These are phyloP conservation scores for Gardenia jasminoides DNA, from an alignment of 257 asterid species.

Conservation along the genomic window DNA sequence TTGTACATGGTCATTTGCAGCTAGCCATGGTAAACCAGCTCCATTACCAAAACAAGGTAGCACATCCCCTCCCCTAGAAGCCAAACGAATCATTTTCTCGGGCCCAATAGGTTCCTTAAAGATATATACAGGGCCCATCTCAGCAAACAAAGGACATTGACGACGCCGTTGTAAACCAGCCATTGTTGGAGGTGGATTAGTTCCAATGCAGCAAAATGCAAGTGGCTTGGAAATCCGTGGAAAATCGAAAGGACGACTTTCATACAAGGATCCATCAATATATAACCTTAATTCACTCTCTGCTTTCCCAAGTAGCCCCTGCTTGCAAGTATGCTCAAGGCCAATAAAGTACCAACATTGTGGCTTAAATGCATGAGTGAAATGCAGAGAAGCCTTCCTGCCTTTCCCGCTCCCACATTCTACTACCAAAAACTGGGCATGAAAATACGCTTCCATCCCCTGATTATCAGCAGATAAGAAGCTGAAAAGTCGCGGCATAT, in stretches of 20 bases:
- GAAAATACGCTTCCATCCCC: constrained; percentile 99
- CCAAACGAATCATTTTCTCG: constrained; percentile 78
- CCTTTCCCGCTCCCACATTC: constrained; percentile 98
- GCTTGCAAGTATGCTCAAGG: constrained; percentile 89
- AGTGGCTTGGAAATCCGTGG: constrained; percentile 98
- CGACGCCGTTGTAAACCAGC: constrained; percentile 99
- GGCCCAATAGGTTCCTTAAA: constrained; percentile 92
- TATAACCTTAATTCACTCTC: constrained; percentile 93
- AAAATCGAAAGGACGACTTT: constrained; percentile 91
- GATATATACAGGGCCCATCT: constrained; percentile 94
- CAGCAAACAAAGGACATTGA: constrained; percentile 98
- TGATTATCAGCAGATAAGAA: constrained; percentile 96
- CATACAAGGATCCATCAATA: constrained; percentile 83
- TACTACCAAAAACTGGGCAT: constrained; percentile 94
- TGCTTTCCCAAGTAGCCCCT: constrained; percentile 91
- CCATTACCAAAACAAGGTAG: constrained; percentile 92
- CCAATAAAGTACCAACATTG: constrained; percentile 97
- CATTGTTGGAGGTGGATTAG: constrained; percentile 99
- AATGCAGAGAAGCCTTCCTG: constrained; percentile 92
- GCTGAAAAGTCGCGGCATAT: constrained; percentile 98
- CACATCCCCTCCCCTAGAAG: constrained; percentile 89
- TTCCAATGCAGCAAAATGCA: constrained; percentile 97
- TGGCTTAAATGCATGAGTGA: constrained; percentile 96
- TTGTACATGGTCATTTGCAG: constrained; percentile 63
- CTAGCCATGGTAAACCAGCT: constrained; percentile 88